Base-by-base conservation (phyloP, 139 green algal genomes). In the Chlamydomonas eustigma region DNA sequence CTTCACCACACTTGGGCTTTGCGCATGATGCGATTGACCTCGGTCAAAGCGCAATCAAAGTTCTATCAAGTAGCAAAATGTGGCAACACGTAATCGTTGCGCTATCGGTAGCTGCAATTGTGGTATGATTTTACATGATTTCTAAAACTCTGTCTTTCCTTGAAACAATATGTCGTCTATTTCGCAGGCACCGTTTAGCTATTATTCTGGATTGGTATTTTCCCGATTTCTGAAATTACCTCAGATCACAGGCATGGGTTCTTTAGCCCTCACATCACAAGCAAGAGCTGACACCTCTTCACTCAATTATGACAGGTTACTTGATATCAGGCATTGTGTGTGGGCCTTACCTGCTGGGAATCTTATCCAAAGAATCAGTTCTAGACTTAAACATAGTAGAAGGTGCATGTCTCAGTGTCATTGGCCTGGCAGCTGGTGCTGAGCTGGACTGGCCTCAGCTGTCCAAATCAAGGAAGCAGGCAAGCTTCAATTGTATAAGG, bases 391-490 rank as follows among this genome's bases (percentile, higher is more conserved):
- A 76, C 79, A 90, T 30, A 44, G 84, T 78, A 39, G 73, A 78
- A 76, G 78, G 80, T 2, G 71, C 81, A 0, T 95, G 91, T 78
- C 87, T 97, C 0, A 83, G 78, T 51, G 84, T 93, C 67, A 94
- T 97, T 35, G 91, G 88, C 0, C 67, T 97, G 1, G 85, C 88
- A 39, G 92, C 91, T 25, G 92, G 91, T 0, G 87, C 90, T 0
- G 91, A 97, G 79, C 85, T 97, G 50, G 85, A 92, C 31, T 65
- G 87, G 28, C 51, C 75, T 1, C 87, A 92, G 75, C 80, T 96
- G 51, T 74, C 81, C 3, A 71, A 78, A 28, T 85, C 83, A 6
- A 78, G 83, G 37, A 83, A 81, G 28, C 90, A 94, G 88, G 88
- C n/a, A n/a, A n/a, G n/a, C n/a, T n/a, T n/a, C n/a, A n/a, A n/a